A percentile compares a stretch with the other conserved stretches of the same genome.
Conservation (phyloP, 345 rosid species). For the Microthlaspi erraticum region DNA sequence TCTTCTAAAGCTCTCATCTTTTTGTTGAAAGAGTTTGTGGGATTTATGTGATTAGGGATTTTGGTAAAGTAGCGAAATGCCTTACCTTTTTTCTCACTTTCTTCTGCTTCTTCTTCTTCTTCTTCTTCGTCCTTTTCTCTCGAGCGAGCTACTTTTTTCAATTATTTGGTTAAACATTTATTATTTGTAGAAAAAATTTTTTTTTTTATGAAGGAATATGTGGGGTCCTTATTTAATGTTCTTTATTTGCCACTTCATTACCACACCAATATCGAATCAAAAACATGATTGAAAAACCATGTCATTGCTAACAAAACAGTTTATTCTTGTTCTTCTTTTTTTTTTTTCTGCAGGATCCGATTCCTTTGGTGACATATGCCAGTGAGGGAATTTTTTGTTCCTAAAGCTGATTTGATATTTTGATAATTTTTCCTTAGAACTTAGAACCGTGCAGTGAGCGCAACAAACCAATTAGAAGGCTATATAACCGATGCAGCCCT, state of each 20-base stretch:
- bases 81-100: not conserved
- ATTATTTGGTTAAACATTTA: slow-evolving; percentile 44
- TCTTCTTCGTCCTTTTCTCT: not conserved
- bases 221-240: slow-evolving; percentile 32
- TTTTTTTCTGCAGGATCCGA: slow-evolving; percentile 1
- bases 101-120: not conserved
- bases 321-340: not conserved
- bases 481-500: not conserved
- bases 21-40: not conserved
- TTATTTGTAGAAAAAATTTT: slow-evolving; percentile 16
- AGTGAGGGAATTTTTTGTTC: too few species aligned
- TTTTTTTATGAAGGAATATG: slow-evolving; percentile 28
- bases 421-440: not conserved
- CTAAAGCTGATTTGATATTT: not conserved
- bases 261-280: slow-evolving; percentile 35
- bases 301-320: slow-evolving; percentile 12
- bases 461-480: not conserved
- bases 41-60: slow-evolving; percentile 35
- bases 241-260: slow-evolving; percentile 30
- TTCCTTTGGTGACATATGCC: slow-evolving; percentile 7
- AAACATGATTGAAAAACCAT: slow-evolving; percentile 4
- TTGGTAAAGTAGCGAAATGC: slow-evolving; percentile 37
- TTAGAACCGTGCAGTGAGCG: not conserved
- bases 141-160: slow-evolving; percentile 38
- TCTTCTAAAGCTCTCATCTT: slow-evolving; percentile 44